Evolutionary conservation across 2,329 filamentous ascomycete genomes (phyloP), one percentile per base, ranked within the genome.

Genomic region (Epicoccum sorghinum): DNA sequence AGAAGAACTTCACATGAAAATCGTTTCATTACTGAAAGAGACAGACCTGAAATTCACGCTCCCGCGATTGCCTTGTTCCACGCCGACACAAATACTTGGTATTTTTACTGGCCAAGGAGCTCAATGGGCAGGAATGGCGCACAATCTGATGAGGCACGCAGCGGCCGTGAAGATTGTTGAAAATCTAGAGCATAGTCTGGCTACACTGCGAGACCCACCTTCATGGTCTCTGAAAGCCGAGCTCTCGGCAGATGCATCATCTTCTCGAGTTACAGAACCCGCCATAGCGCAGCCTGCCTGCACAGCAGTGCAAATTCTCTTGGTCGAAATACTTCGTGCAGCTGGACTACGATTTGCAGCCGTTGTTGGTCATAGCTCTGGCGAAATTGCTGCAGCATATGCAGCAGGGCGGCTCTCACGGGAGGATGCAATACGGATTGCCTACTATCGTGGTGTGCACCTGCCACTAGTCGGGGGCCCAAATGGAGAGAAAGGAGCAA

Each of bases 41-140:
- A 0, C 4, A 18, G 5, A 13, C 4, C 5, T 4, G 3, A 29
- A 40, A 9, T 27, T 6, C 7, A 9, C 32, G 8, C n/a, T 27
- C 3, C 6, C 10, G 12, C 23, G 6, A 18, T 2, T 41, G 13
- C 1, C 6, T 1, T 59, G 5, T 13, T 13, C 45, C 4, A 14
- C 14, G 3, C 22, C 25, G 4, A 12, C 12, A 4, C 39, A 30
- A 1, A 45, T 54, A 8, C 25, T 58, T 3, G 55, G 55, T 1
- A 52, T 70, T 8, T 71, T 68, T 44, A 70, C 67, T 6, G 68
- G 68, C 4, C 68, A 71, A 46, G 67, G 67, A 23, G 67, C 66
- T 2, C 68, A 71, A 33, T 71, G 64, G 63, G n/a, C 37, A 2
- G 41, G 37, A 10, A 71, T 72, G 66, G 67, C 59, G 5, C 33